A percentile compares a stretch with the other conserved stretches of the same genome.
Evolutionary conservation across 805 yeast genomes (phyloP).

Genomic region (Ogataea henricii): DNA sequence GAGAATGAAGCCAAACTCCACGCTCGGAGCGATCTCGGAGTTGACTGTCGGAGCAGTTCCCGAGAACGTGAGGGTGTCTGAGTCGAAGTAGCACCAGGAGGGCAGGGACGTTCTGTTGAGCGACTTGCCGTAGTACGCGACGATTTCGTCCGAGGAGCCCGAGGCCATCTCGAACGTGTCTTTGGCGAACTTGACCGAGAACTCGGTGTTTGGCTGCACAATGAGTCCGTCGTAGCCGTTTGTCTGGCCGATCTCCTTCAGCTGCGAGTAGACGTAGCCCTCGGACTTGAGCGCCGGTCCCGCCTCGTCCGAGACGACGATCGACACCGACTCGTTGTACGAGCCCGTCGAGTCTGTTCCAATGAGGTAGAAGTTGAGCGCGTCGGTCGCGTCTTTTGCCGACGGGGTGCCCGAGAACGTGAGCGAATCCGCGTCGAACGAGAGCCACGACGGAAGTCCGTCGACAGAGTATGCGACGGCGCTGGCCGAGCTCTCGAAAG

Average conservation of each 20-base stretch:
- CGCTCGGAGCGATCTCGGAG: slow-evolving; percentile 86
- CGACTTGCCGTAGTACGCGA: slow-evolving; percentile 80
- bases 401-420: slow-evolving; percentile 72
- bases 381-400: slow-evolving; percentile 43
- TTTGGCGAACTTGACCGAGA: slow-evolving; percentile 63
- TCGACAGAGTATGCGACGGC: slow-evolving; percentile 56
- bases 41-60: slow-evolving; percentile 90
- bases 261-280: slow-evolving; percentile 49
- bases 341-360: slow-evolving; percentile 68
- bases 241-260: slow-evolving; percentile 68
- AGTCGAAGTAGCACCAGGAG: slow-evolving; percentile 79
- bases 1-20: slow-evolving; percentile 64
- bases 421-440: slow-evolving; percentile 62
- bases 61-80: slow-evolving; percentile 61
- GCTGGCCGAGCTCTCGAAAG: slow-evolving; percentile 52
- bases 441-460: slow-evolving; percentile 75
- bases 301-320: slow-evolving; percentile 59
- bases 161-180: slow-evolving; percentile 54
- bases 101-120: slow-evolving; percentile 86
- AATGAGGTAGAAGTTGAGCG: slow-evolving; percentile 51
- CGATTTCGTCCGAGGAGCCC: slow-evolving; percentile 49
- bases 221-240: slow-evolving; percentile 78
- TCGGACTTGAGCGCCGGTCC: slow-evolving; percentile 52
- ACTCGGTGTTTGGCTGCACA: slow-evolving; percentile 65
- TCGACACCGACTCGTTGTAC: slow-evolving; percentile 50